Conservation (phyloP, 768 basidiomycete genomes). For the Xerocomus potaroensis region DNA sequence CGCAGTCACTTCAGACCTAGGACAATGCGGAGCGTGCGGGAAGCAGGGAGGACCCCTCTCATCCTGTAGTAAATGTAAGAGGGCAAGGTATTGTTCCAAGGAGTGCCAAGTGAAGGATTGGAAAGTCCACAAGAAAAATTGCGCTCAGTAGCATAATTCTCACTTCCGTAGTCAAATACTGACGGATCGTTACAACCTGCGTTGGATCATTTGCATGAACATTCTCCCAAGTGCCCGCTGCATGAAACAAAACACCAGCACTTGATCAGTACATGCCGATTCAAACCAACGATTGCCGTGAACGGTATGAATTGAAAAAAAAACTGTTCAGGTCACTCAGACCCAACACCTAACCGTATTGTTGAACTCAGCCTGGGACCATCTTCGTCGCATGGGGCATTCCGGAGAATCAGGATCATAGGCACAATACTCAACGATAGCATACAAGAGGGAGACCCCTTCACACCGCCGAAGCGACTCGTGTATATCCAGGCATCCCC, state of each 20-base stretch:
- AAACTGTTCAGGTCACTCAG: too few species aligned
- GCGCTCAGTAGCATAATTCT: constrained; percentile 15
- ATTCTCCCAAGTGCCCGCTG: too few species aligned
- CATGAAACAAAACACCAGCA: too few species aligned
- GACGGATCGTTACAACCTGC: too few species aligned
- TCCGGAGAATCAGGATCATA: constrained; percentile 16
- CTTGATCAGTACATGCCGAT: too few species aligned
- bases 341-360: too few species aligned
- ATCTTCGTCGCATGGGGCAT: not conserved
- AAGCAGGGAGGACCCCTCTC: constrained; percentile 23
- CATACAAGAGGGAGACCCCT: constrained; percentile 13
- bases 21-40: constrained; percentile 20
- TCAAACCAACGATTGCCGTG: too few species aligned
- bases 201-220: too few species aligned
- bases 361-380: too few species aligned
- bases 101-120: constrained; percentile 46
- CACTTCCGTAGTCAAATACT: too few species aligned
- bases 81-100: constrained; percentile 38
- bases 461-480: constrained; percentile 2
- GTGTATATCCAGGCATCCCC: constrained; percentile 10
- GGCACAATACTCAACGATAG: constrained; percentile 23
- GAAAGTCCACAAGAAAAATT: constrained; percentile 42
- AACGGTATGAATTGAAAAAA: too few species aligned
- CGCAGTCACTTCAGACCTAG: not conserved
- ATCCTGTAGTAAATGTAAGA: constrained; percentile 37